A percentile compares a stretch with the other conserved stretches of the same genome.
phyloP scores from a whole-genome alignment of 768 basidiomycete genomes.

The Suillus paluster region DNA sequence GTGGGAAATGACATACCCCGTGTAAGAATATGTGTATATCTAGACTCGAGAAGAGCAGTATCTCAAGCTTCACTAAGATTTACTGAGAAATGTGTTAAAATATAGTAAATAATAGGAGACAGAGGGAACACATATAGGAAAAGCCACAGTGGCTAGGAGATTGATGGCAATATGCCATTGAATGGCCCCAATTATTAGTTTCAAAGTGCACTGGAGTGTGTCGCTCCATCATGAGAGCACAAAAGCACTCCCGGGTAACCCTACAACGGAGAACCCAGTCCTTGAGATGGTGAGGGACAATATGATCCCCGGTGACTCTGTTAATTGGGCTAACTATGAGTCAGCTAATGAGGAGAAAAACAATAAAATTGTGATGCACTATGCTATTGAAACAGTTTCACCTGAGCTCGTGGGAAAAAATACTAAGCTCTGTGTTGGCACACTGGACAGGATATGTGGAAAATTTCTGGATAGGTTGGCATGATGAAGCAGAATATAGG shows the following conservation, averaged over 20 bases:
- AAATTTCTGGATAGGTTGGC: background rate
- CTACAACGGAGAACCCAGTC: background rate
- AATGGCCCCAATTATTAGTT: background rate
- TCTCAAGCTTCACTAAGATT: background rate
- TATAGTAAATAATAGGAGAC: background rate
- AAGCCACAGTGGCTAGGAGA: background rate
- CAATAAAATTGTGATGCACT: background rate
- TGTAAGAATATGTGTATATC: background rate
- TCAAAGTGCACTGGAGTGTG: background rate
- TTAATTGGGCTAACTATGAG: background rate
- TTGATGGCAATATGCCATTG: background rate
- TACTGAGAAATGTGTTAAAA: background rate
- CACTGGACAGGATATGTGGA: background rate
- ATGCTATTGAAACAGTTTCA: background rate
- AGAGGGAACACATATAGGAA: background rate
- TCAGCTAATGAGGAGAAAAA: background rate
- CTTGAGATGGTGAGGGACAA: background rate
- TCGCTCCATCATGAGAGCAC: background rate
- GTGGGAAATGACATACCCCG: background rate
- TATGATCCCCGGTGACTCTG: background rate
- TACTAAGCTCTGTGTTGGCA: background rate
- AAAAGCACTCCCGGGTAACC: background rate
- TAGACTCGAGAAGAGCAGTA: background rate
- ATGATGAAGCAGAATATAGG: background rate
- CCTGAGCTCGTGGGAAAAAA: background rate